phyloP scores from a whole-genome alignment of 768 basidiomycete species.

The Xerocomus potaroensis region DNA sequence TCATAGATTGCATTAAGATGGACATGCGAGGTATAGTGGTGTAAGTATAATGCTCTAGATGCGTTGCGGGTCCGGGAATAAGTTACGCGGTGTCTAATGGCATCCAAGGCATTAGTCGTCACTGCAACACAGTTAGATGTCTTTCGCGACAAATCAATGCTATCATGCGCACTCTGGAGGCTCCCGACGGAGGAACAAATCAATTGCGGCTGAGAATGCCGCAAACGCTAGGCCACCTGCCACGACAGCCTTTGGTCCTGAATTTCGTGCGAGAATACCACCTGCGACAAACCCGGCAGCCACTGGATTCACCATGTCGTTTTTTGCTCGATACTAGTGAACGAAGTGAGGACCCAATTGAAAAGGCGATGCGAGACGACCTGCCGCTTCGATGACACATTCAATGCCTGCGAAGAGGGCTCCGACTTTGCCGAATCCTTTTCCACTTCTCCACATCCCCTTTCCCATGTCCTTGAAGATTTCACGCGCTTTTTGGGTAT shows the following conservation, averaged over 20 bases:
- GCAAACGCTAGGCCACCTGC: constrained; percentile 90
- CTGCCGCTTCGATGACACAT: constrained; percentile 89
- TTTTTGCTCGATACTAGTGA: constrained; percentile 89
- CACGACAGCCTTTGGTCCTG: constrained; percentile 83
- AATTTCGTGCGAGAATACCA: constrained; percentile 80
- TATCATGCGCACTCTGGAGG: constrained; percentile 60
- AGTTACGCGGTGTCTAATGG: constrained; percentile 9
- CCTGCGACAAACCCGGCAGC: constrained; percentile 86
- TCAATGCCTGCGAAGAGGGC: constrained; percentile 93
- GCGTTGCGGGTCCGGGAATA: constrained; percentile 14
- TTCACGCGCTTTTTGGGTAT: constrained; percentile 74
- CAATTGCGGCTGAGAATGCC: constrained; percentile 89
- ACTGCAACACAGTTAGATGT: constrained; percentile 21
- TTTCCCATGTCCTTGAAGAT: constrained; percentile 93
- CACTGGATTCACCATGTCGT: constrained; percentile 90
- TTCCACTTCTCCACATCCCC: constrained; percentile 87
- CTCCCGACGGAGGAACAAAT: constrained; percentile 74
- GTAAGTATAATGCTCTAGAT: constrained; percentile 16
- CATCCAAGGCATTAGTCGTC: constrained; percentile 35
- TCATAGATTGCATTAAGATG: constrained; percentile 10
- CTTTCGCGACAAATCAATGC: neutral
- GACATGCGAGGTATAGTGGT: constrained; percentile 12
- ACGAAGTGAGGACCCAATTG: neutral
- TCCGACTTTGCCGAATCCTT: constrained; percentile 92
- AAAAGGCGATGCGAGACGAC: constrained; percentile 30